These are phyloP conservation scores for Nicotiana benthamiana DNA, from an alignment of 257 asterid genomes.

Conservation along the genomic window DNA sequence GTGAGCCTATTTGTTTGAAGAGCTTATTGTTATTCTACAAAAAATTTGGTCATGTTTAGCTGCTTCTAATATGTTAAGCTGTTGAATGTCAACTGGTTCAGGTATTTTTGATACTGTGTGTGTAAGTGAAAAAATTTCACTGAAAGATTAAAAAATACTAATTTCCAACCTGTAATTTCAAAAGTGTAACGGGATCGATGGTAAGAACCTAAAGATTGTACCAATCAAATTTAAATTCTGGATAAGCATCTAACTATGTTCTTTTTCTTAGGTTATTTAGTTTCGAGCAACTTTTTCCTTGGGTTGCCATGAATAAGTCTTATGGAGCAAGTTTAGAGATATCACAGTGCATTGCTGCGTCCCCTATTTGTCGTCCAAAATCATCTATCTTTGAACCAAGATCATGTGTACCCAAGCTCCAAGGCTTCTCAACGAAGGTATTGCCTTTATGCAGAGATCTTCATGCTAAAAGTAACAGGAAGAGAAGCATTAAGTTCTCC, in stretches of 20 bases:
- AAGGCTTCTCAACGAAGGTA: slow-evolving; percentile 6
- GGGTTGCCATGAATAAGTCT: slow-evolving; percentile 17
- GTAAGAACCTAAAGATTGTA: neutral
- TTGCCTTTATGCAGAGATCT: slow-evolving; percentile 21
- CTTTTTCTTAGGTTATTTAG: neutral
- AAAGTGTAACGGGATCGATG: neutral
- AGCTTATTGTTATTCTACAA: neutral
- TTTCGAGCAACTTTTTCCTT: neutral
- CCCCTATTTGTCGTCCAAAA: neutral
- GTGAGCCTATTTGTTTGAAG: neutral
- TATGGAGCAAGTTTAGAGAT: slow-evolving; percentile 17
- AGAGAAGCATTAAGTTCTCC: slow-evolving; percentile 17
- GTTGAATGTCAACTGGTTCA: too few species aligned
- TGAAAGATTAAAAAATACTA: neutral
- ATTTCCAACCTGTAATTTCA: neutral
- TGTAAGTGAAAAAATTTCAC: neutral
- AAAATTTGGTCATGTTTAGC: too few species aligned
- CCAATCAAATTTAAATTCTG: neutral
- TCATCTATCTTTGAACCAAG: neutral
- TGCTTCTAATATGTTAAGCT: too few species aligned
- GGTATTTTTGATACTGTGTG: too few species aligned
- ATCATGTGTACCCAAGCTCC: slow-evolving; percentile 10
- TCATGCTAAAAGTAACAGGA: slow-evolving; percentile 16
- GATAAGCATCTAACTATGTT: neutral
- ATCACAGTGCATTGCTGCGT: slow-evolving; percentile 7